phyloP scores from a whole-genome alignment of 108 stramenopile genomes.

The Cyclotella cryptica region DNA sequence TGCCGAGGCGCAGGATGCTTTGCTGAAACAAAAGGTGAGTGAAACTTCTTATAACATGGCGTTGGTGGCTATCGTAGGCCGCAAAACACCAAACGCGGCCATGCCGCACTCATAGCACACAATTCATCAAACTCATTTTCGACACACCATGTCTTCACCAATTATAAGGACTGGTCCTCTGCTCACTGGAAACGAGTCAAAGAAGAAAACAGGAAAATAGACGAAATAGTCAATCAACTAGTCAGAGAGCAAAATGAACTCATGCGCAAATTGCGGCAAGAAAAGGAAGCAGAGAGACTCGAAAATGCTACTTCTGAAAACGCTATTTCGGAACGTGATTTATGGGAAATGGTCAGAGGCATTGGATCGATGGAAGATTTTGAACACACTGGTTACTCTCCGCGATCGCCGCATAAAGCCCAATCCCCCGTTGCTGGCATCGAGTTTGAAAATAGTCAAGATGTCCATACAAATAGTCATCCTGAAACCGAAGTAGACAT shows the following conservation, averaged over 20 bases:
- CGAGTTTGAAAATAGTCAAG: conserved; percentile 7
- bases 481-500: conserved; percentile 1
- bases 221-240: conserved; percentile 32
- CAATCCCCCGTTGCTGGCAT: neutral
- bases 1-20: conserved; percentile 51
- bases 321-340: conserved; percentile 32
- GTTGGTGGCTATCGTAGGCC: no score
- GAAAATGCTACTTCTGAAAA: neutral
- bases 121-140: neutral
- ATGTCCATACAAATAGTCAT: conserved; percentile 2
- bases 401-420: conserved; percentile 23
- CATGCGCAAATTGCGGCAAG: conserved; percentile 47
- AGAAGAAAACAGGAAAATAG: conserved; percentile 54
- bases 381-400: conserved; percentile 63
- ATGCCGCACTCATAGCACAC: neutral
- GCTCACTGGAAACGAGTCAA: conserved; percentile 66
- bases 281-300: conserved; percentile 32
- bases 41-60: neutral
- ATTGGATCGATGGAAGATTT: conserved; percentile 77
- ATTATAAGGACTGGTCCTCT: conserved; percentile 42
- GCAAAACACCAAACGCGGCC: no score
- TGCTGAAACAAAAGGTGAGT: conserved; percentile 43
- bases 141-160: neutral
- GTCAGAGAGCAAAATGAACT: conserved; percentile 51
- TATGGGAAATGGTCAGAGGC: conserved; percentile 68